Percentiles rank a stretch among this genome's conserved stretches.
Evolutionary conservation across 371 early-diverging fungal genomes (phyloP).

Genomic region (Vairimorpha ceranae): DNA sequence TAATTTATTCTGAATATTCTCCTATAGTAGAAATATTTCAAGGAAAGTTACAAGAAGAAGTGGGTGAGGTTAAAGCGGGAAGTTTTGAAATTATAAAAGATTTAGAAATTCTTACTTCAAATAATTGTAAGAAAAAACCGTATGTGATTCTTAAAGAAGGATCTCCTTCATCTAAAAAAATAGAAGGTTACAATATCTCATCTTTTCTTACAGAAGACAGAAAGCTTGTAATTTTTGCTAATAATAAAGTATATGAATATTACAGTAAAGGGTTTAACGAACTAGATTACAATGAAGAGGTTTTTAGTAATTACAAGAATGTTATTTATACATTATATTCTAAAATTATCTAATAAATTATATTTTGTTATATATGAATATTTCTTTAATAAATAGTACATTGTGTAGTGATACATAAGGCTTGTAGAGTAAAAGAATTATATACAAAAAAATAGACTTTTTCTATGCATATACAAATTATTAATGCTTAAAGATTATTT

Average conservation of each 20-base stretch:
- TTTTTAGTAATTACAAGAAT: neutral
- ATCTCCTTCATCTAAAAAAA: neutral
- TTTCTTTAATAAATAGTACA: too few relatives aligned
- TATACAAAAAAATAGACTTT: too few relatives aligned
- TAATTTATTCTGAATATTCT: conserved; percentile 21
- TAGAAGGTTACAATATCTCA: neutral
- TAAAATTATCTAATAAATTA: neutral
- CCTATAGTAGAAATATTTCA: conserved; percentile 37
- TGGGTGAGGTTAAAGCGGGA: neutral
- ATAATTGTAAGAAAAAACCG: neutral
- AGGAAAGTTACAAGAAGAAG: conserved; percentile 4
- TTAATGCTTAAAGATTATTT: too few relatives aligned
- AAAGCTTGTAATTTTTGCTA: neutral
- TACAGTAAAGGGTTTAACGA: neutral
- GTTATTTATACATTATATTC: neutral
- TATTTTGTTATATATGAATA: too few relatives aligned
- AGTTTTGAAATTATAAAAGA: neutral
- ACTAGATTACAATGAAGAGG: neutral
- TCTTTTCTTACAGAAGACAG: neutral
- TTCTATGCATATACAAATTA: too few relatives aligned
- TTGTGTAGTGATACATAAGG: too few relatives aligned
- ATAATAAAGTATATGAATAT: neutral
- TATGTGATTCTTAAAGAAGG: neutral
- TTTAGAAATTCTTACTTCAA: neutral
- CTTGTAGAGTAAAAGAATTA: too few relatives aligned